Conservation (phyloP, 257 asterid genomes). For the Sherardia arvensis region DNA sequence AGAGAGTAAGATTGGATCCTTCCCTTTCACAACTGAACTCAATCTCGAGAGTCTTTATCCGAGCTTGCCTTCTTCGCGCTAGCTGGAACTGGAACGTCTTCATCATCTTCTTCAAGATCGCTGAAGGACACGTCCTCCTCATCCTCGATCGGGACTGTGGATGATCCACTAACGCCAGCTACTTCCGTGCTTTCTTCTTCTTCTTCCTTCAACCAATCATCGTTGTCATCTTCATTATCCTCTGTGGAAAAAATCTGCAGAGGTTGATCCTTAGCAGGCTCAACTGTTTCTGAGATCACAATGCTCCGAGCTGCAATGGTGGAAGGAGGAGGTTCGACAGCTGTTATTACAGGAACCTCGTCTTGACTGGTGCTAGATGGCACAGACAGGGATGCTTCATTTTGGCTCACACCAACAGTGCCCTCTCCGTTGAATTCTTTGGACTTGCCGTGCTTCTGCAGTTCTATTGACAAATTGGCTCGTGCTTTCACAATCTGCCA, state of each 20-base stretch:
- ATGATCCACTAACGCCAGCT: slow-evolving; percentile 29
- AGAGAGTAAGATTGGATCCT: slow-evolving; percentile 52
- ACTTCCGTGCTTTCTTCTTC: slow-evolving; percentile 53
- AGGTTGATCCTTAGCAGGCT: slow-evolving; percentile 23
- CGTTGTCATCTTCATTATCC: slow-evolving; percentile 64
- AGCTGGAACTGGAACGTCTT: slow-evolving; percentile 33
- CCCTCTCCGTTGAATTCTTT: slow-evolving; percentile 20
- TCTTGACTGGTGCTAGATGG: slow-evolving; percentile 19
- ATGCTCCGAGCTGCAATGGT: slow-evolving; percentile 13
- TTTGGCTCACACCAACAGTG: slow-evolving; percentile 27
- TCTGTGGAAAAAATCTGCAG: slow-evolving; percentile 18
- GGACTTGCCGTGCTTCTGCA: slow-evolving; percentile 29
- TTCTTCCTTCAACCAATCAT: slow-evolving; percentile 92
- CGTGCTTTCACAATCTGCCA: slow-evolving; percentile 70
- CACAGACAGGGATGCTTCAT: slow-evolving; percentile 43
- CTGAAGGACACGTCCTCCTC: slow-evolving; percentile 97
- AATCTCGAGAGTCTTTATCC: slow-evolving; percentile 70
- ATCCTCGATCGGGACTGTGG: slow-evolving; percentile 43
- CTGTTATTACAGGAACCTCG: background rate
- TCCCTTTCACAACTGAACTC: slow-evolving; percentile 76
- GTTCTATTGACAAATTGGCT: slow-evolving; percentile 49
- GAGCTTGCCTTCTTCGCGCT: slow-evolving; percentile 47
- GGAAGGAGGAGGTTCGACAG: slow-evolving; percentile 19
- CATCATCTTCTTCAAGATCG: slow-evolving; percentile 91
- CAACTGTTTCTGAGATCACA: slow-evolving; percentile 19